Conservation (phyloP, 768 basidiomycete genomes). For the Amanita brunnescens region DNA sequence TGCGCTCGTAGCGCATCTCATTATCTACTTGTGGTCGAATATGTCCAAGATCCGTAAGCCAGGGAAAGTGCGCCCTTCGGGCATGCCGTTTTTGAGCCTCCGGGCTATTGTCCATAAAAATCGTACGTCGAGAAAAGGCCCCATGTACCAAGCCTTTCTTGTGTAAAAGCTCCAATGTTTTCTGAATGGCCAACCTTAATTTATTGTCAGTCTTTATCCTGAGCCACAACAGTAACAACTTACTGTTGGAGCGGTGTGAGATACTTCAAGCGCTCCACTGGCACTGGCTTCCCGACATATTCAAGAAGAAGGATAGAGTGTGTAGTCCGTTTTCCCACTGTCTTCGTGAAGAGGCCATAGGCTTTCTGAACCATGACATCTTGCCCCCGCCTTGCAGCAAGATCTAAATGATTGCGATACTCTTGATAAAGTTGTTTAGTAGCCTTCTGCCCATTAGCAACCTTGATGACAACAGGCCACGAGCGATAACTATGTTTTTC, state of each 20-base stretch:
- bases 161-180: background rate
- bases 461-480: background rate
- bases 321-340: background rate
- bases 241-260: background rate
- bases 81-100: background rate
- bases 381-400: background rate
- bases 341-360: background rate
- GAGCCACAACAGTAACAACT: background rate
- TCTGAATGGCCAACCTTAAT: background rate
- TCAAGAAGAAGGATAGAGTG: background rate
- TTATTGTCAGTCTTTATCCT: background rate
- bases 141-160: background rate
- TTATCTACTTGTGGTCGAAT: background rate
- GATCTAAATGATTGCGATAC: background rate
- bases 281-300: background rate
- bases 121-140: background rate
- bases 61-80: background rate
- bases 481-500: background rate
- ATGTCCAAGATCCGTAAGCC: background rate
- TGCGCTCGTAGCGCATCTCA: background rate
- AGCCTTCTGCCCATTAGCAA: background rate
- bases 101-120: background rate
- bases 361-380: background rate
- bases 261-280: background rate
- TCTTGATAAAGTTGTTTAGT: background rate